Base-by-base conservation (phyloP, 2,329 filamentous ascomycete genomes). In the Dothiorella sarmentorum region DNA sequence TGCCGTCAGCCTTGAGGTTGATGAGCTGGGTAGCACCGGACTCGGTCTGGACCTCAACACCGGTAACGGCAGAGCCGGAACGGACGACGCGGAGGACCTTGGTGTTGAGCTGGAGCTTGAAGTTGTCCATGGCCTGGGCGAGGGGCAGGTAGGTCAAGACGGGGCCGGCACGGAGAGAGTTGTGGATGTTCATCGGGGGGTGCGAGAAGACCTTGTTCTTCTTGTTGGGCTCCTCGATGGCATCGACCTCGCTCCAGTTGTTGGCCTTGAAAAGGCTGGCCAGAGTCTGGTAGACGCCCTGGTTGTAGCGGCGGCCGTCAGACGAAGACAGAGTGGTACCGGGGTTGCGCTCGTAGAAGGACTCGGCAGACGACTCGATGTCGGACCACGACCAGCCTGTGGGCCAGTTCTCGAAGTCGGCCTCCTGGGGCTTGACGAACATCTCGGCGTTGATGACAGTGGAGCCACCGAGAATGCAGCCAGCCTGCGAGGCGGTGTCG, bases 391-490 rank as follows among this genome's bases (percentile, higher is more conserved):
- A 43, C 66, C 66, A 67, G 15, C 62, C 63, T 3, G 26, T 9
- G 18, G 65, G 66, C 66, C 66, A 67, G 42, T 64, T 63, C 27
- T 64, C 57, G 29, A 69, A 72, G 64, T 73, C 71, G 22, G 61
- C 62, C 47, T 69, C 65, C 9, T 67, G 69, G 3, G 70, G 70
- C 55, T 63, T 64, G 38, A 72, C 66, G 60, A 67, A 72, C 63
- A 72, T 70, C 60, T 68, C 58, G 7, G 68, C 70, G 61, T 73
- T 73, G 60, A 75, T 63, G 22, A 65, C 65, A 27, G 68, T 70
- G 17, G 71, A 69, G 7, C 73, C 73, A 26, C 73, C 72, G 0
- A 76, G 65, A n/a, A 76, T 60, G 62, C 74, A 75, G 2, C 69
- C 73, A 42, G 71, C 73, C 33, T 66, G 64, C 4, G 65, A 65